Percentiles rank a stretch among this genome's conserved stretches.
phyloP scores from a whole-genome alignment of 2,329 filamentous ascomycete genomes.

The Verticillium nonalfalfae region DNA sequence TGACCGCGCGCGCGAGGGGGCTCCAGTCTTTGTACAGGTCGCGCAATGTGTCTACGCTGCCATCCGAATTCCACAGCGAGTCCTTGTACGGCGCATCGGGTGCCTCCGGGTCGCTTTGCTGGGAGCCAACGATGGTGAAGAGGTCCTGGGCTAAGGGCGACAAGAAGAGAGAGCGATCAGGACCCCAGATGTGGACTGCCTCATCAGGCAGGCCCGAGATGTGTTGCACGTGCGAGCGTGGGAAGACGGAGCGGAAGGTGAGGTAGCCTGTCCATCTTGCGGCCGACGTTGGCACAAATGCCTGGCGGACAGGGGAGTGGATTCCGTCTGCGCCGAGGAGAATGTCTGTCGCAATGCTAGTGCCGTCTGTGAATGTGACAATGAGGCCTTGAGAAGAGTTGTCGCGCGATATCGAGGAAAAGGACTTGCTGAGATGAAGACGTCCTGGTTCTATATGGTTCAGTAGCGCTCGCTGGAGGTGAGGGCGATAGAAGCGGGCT shows the following conservation, averaged over 20 bases:
- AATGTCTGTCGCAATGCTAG: conserved; percentile 33
- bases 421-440: conserved; percentile 36
- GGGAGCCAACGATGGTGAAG: conserved; percentile 35
- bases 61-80: conserved; percentile 30
- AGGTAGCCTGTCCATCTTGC: conserved; percentile 36
- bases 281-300: conserved; percentile 33
- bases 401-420: conserved; percentile 25
- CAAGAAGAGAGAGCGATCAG: conserved; percentile 33
- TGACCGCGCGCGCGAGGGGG: conserved; percentile 28
- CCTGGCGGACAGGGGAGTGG: conserved; percentile 35
- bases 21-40: conserved; percentile 35
- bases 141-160: conserved; percentile 31
- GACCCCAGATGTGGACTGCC: conserved; percentile 37
- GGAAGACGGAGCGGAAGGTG: conserved; percentile 37
- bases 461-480: conserved; percentile 41
- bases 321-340: conserved; percentile 48
- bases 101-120: conserved; percentile 27
- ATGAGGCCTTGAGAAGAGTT: conserved; percentile 18
- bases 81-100: conserved; percentile 20
- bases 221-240: conserved; percentile 28
- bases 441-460: conserved; percentile 32
- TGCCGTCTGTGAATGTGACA: conserved; percentile 41
- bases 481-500: conserved; percentile 38
- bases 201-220: conserved; percentile 31
- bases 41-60: conserved; percentile 26